Conservation (phyloP, 2,329 filamentous ascomycete genomes). For the Chaetoscypha palmicola region DNA sequence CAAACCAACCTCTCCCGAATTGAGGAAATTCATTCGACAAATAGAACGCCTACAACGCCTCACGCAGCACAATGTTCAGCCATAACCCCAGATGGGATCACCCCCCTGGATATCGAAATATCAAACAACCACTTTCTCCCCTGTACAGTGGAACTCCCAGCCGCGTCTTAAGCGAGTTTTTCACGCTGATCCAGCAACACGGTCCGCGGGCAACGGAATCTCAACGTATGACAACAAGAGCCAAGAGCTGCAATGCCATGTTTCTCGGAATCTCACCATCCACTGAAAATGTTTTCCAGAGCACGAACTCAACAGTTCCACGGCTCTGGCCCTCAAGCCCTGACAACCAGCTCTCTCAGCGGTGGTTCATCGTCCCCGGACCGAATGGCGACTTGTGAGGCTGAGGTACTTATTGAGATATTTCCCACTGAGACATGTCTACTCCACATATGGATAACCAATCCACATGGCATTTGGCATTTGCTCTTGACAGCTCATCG, state of each 20-base stretch:
- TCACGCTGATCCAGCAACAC: background rate
- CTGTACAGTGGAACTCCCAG: background rate
- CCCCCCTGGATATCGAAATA: constrained; percentile 1
- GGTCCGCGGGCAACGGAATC: background rate
- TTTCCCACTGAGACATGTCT: background rate
- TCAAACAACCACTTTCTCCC: background rate
- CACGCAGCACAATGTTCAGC: background rate
- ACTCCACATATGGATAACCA: background rate
- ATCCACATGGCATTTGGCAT: background rate
- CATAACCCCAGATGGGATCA: background rate
- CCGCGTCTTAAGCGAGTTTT: background rate
- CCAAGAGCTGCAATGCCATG: background rate
- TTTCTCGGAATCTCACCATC: background rate
- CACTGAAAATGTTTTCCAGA: background rate
- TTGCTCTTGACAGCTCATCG: background rate
- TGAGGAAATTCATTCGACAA: background rate
- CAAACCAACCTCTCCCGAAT: background rate
- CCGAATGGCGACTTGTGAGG: background rate
- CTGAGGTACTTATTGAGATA: background rate
- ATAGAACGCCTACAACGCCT: background rate
- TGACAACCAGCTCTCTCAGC: background rate
- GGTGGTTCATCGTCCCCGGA: background rate
- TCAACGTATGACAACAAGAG: background rate
- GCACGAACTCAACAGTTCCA: background rate
- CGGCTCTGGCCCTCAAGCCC: background rate